phyloP scores from a whole-genome alignment of 176 grass and related monocot genomes.

The Eremochloa ophiuroides region DNA sequence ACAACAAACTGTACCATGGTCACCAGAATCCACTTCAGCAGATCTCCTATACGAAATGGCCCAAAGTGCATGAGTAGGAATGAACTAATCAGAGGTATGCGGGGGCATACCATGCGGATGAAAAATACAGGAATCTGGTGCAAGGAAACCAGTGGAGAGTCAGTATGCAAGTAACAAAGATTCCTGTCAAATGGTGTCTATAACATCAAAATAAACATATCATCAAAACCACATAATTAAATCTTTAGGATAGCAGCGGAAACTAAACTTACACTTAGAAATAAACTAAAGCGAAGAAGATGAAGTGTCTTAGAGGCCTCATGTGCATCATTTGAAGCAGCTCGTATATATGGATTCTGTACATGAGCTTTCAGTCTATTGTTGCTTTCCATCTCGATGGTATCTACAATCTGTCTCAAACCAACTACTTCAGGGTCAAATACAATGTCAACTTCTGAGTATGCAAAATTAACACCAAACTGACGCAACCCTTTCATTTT shows the following conservation, averaged over 20 bases:
- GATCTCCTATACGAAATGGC: conserved; percentile 63
- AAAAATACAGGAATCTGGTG: conserved; percentile 92
- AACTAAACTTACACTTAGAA: conserved; percentile 83
- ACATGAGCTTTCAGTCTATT: conserved; percentile 58
- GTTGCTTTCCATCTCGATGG: conserved; percentile 60
- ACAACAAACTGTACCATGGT: conserved; percentile 81
- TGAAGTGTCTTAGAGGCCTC: conserved; percentile 74
- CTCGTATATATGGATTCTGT: conserved; percentile 60
- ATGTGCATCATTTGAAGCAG: conserved; percentile 72
- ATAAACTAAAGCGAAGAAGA: conserved; percentile 70
- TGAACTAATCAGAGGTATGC: conserved; percentile 58
- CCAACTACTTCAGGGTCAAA: conserved; percentile 84
- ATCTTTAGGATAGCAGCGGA: conserved; percentile 22
- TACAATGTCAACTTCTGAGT: conserved; percentile 68
- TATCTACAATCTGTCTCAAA: conserved; percentile 77
- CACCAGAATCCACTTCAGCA: conserved; percentile 77
- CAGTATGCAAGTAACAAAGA: conserved; percentile 28
- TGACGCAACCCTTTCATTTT: conserved; percentile 59
- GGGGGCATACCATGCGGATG: conserved; percentile 79
- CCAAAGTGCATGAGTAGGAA: conserved; percentile 70
- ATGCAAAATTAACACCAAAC: conserved; percentile 53
- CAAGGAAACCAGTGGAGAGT: conserved; percentile 34
- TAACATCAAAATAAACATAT: neutral
- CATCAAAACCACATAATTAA: neutral
- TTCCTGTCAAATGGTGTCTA: conserved; percentile 7